A percentile compares a stretch with the other conserved stretches of the same genome.
These are phyloP conservation scores for Tylopilus vinaceipallidus DNA, from an alignment of 768 basidiomycete genomes.

Conservation along the genomic window DNA sequence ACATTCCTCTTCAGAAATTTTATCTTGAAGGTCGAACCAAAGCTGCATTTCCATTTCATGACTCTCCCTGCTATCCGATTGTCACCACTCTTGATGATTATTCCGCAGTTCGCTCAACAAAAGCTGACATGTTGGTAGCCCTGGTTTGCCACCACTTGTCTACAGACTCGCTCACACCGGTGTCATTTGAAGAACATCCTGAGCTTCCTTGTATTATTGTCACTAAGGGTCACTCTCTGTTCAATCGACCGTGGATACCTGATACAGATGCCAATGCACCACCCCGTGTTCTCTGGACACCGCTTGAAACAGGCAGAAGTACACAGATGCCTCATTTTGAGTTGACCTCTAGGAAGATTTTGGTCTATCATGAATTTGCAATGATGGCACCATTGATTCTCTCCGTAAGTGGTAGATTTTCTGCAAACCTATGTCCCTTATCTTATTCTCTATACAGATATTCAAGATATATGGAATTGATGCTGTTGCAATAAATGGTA, in stretches of 20 bases:
- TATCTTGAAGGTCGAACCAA: conserved; percentile 7
- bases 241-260: conserved; percentile 2
- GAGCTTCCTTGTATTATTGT: neutral
- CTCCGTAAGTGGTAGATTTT: neutral
- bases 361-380: conserved; percentile 6
- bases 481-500: conserved; percentile 6
- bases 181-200: neutral
- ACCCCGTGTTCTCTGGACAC: conserved; percentile 3
- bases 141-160: conserved; percentile 5
- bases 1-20: conserved; percentile 2
- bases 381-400: conserved; percentile 9
- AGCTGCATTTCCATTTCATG: conserved; percentile 3
- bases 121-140: conserved; percentile 5
- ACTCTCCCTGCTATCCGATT: neutral
- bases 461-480: neutral
- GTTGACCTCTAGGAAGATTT: neutral
- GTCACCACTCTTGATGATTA: neutral
- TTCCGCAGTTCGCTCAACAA: neutral
- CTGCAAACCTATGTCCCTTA: neutral
- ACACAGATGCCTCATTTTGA: neutral
- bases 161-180: neutral
- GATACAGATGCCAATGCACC: neutral
- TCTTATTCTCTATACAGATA: neutral
- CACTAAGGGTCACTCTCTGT: neutral
- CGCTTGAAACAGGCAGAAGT: neutral